phyloP scores from a whole-genome alignment of 148 eudicot species.

The Fallopia convolvulus region DNA sequence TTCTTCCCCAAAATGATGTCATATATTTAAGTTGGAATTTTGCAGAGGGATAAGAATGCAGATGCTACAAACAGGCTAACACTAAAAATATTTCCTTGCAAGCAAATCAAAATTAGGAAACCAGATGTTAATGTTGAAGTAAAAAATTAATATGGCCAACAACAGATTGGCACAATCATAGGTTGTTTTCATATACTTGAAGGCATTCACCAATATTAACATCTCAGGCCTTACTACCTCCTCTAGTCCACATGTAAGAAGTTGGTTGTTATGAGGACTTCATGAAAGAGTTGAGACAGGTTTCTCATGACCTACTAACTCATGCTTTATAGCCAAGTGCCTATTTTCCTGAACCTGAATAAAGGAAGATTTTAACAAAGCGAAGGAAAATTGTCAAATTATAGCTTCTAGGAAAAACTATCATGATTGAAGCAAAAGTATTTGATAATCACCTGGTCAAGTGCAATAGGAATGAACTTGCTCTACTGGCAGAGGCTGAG shows the following conservation, averaged over 20 bases:
- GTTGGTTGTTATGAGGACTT: conserved; percentile 69
- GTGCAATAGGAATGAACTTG: too few relatives aligned
- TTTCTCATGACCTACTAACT: conserved; percentile 59
- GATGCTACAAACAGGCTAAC: background rate
- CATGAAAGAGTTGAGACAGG: conserved; percentile 60
- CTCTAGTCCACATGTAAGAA: conserved; percentile 73
- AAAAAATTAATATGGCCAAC: too few relatives aligned
- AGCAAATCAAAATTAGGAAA: background rate
- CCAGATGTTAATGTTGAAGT: too few relatives aligned
- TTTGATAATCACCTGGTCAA: too few relatives aligned
- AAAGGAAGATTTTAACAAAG: background rate
- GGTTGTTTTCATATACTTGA: conserved; percentile 59
- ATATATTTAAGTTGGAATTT: background rate
- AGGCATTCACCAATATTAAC: conserved; percentile 63
- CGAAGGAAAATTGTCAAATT: background rate
- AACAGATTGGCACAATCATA: too few relatives aligned
- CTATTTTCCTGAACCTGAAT: conserved; percentile 40
- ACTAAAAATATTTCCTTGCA: background rate
- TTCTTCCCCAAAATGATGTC: background rate
- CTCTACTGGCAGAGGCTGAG: too few relatives aligned
- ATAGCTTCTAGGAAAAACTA: background rate
- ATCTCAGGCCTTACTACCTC: conserved; percentile 68
- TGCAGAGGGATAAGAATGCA: background rate
- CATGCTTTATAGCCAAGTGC: conserved; percentile 39
- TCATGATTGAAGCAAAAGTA: too few relatives aligned